Evolutionary conservation across 1,284 basidiomycete species (phyloP).

Genomic region (Fomitopsis pinicola): DNA sequence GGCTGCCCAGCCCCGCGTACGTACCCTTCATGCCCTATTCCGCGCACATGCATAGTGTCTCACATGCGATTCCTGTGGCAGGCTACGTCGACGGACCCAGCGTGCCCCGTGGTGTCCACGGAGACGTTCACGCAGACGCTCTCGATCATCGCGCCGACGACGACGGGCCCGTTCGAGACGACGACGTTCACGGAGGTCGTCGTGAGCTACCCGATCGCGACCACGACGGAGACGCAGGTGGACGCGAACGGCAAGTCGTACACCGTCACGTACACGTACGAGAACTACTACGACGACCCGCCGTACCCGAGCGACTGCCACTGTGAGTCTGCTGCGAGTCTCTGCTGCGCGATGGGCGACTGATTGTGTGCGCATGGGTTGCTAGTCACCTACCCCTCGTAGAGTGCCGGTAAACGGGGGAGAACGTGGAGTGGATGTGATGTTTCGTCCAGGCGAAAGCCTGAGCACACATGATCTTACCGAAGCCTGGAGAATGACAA

Average conservation of each 20-base stretch:
- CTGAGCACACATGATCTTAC: no score
- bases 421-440: background rate
- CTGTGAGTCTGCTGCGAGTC: background rate
- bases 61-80: background rate
- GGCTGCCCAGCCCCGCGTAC: background rate
- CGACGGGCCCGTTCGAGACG: slow-evolving; percentile 1
- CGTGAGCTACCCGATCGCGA: background rate
- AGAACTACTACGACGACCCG: background rate
- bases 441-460: background rate
- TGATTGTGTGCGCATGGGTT: background rate
- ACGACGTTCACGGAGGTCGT: background rate
- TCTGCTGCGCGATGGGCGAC: background rate
- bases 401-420: background rate
- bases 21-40: background rate
- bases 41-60: no score
- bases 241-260: background rate
- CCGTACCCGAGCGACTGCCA: background rate
- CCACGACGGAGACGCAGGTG: background rate
- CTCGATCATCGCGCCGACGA: background rate
- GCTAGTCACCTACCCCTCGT: background rate
- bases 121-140: background rate
- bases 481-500: no score
- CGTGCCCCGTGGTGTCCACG: background rate
- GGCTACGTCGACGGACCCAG: background rate
- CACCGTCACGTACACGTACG: background rate